Evolutionary conservation across 495 filamentous ascomycete genomes (phyloP).

Genomic region (Penicillium taxi): DNA sequence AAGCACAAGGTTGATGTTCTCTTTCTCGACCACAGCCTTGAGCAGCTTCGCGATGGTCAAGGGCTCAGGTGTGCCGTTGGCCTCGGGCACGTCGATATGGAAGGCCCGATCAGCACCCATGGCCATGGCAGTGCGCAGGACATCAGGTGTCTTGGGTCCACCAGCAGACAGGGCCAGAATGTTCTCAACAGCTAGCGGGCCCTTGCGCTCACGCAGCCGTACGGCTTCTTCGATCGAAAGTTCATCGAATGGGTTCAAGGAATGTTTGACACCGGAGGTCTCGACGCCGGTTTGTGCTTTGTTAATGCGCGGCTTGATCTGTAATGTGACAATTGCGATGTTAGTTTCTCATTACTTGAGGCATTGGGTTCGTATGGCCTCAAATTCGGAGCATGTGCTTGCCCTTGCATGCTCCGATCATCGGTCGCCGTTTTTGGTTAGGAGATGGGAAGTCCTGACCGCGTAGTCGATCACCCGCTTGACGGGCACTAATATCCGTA

Average conservation of each 20-base stretch:
- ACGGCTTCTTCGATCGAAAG: constrained; percentile 94
- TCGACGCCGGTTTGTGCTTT: constrained; percentile 89
- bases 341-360: constrained; percentile 3
- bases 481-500: constrained; percentile 90
- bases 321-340: not conserved
- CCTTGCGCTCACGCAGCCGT: constrained; percentile 76
- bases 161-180: constrained; percentile 87
- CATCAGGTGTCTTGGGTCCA: constrained; percentile 75
- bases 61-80: constrained; percentile 64
- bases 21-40: constrained; percentile 61
- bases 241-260: constrained; percentile 98
- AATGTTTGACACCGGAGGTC: constrained; percentile 87
- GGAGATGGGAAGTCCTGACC: constrained; percentile 52
- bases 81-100: constrained; percentile 64
- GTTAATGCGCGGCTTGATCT: constrained; percentile 99
- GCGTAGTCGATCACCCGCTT: constrained; percentile 99
- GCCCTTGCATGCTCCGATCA: constrained; percentile 8
- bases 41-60: constrained; percentile 86
- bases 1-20: constrained; percentile 85
- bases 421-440: constrained; percentile 3
- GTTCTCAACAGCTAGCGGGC: constrained; percentile 58
- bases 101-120: constrained; percentile 94
- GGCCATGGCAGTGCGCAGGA: constrained; percentile 92
- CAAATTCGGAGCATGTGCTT: not conserved
- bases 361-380: not conserved